A percentile compares a stretch with the other conserved stretches of the same genome.
phyloP scores from a whole-genome alignment of 768 basidiomycete species.

The Psilocybe subaeruginosa region DNA sequence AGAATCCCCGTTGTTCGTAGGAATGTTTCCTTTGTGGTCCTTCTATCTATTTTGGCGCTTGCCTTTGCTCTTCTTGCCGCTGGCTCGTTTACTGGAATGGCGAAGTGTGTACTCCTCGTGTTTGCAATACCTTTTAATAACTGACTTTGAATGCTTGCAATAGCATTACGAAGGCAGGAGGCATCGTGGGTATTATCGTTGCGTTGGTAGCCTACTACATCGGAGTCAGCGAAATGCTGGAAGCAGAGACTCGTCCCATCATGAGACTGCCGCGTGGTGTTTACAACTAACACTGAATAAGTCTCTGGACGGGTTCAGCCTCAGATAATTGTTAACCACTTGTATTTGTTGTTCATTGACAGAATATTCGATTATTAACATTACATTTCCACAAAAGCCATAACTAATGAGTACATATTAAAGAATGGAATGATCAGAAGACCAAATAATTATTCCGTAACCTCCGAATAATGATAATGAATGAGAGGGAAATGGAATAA shows the following conservation, averaged over 20 bases:
- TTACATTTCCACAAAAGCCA: background rate
- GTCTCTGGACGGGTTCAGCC: too few relatives aligned
- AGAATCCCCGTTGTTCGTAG: constrained; percentile 29
- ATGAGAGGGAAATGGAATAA: constrained; percentile 1
- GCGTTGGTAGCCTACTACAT: constrained; percentile 50
- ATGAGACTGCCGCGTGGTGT: constrained; percentile 40
- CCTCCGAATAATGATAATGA: background rate
- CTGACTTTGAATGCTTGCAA: background rate
- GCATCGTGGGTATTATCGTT: constrained; percentile 41
- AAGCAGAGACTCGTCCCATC: constrained; percentile 36
- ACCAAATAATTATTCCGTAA: background rate
- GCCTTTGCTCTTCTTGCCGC: constrained; percentile 32
- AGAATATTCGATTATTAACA: background rate
- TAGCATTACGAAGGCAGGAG: constrained; percentile 42
- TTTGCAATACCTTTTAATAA: background rate
- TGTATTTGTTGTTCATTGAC: background rate
- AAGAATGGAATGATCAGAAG: background rate
- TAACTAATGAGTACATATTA: background rate
- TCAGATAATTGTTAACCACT: background rate
- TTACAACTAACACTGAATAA: background rate
- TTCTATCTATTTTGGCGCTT: constrained; percentile 27
- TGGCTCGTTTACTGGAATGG: constrained; percentile 30
- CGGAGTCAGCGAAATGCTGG: constrained; percentile 41
- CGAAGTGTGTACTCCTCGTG: constrained; percentile 26
- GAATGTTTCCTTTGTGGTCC: constrained; percentile 27